phyloP scores from a whole-genome alignment of 257 asterid species.

The Apocynum venetum region DNA sequence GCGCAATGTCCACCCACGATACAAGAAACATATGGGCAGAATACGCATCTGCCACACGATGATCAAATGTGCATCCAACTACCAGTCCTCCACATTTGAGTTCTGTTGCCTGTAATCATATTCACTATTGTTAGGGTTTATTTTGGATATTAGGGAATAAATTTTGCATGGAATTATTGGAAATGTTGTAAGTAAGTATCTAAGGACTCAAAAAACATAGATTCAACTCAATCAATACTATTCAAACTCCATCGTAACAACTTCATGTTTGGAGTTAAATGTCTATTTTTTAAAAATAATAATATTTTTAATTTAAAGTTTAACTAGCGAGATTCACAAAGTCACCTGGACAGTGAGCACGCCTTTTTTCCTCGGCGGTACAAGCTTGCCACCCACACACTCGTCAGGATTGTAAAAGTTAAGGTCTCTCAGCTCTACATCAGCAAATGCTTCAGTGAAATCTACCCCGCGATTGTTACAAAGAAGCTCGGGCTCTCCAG shows the following conservation, averaged over 20 bases:
- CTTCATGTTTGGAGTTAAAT: too few relatives aligned
- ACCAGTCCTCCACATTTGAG: conserved; percentile 58
- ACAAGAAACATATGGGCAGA: conserved; percentile 65
- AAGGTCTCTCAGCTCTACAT: conserved; percentile 31
- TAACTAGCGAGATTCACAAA: too few relatives aligned
- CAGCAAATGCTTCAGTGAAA: conserved; percentile 38
- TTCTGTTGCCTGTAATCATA: conserved; percentile 39
- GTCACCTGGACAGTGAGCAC: conserved; percentile 44
- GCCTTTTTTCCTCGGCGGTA: conserved; percentile 37
- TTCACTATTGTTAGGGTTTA: too few relatives aligned
- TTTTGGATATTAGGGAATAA: too few relatives aligned
- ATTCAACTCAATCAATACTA: too few relatives aligned
- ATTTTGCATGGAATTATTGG: too few relatives aligned
- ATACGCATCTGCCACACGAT: conserved; percentile 65
- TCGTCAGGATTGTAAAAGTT: conserved; percentile 37
- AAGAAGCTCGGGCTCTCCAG: conserved; percentile 50
- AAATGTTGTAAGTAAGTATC: too few relatives aligned
- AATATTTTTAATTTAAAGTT: too few relatives aligned
- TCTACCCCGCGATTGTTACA: conserved; percentile 62
- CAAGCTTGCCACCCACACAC: conserved; percentile 38
- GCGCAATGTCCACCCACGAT: conserved; percentile 59
- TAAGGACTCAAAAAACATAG: too few relatives aligned
- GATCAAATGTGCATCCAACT: conserved; percentile 55
- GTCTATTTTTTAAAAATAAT: too few relatives aligned
- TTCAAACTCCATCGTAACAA: too few relatives aligned